Percentiles rank a stretch among this genome's conserved stretches.
Evolutionary conservation across 352 stramenopile genomes (phyloP).

Genomic region (Globisporangium carolinianum): DNA sequence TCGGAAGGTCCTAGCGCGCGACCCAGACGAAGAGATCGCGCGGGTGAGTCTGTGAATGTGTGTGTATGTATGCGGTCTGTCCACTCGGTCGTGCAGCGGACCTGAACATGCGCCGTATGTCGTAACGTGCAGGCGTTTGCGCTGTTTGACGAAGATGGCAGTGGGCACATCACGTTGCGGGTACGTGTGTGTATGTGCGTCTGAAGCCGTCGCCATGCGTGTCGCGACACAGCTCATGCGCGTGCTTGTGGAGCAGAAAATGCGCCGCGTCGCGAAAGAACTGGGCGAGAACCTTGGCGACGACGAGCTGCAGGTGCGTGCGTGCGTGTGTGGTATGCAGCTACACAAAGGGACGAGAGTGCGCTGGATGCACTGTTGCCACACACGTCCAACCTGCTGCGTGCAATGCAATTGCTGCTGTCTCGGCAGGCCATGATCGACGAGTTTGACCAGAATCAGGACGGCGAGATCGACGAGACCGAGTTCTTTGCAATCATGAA

Average conservation of each 20-base stretch:
- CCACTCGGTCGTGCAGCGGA: not conserved
- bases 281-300: conserved; percentile 91
- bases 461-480: conserved; percentile 86
- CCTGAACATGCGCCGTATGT: no score
- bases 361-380: no score
- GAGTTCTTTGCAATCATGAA: conserved; percentile 91
- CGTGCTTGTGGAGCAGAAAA: conserved; percentile 51
- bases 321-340: no score
- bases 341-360: no score
- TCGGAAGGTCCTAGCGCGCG: conserved; percentile 71
- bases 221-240: not conserved
- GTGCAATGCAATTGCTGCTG: not conserved
- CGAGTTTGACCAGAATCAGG: conserved; percentile 92
- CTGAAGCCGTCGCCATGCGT: no score
- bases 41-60: conserved; percentile 27
- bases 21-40: conserved; percentile 90
- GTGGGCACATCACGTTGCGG: conserved; percentile 81
- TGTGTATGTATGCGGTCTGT: no score
- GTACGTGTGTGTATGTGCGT: conserved; percentile 18
- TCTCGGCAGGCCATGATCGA: conserved; percentile 89
- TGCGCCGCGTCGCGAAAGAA: conserved; percentile 89
- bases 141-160: conserved; percentile 92
- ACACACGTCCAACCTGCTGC: no score
- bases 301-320: conserved; percentile 72
- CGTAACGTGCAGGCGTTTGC: conserved; percentile 66